Conservation (phyloP, 2,329 filamentous ascomycete species). For the Fusarium praegraminearum region DNA sequence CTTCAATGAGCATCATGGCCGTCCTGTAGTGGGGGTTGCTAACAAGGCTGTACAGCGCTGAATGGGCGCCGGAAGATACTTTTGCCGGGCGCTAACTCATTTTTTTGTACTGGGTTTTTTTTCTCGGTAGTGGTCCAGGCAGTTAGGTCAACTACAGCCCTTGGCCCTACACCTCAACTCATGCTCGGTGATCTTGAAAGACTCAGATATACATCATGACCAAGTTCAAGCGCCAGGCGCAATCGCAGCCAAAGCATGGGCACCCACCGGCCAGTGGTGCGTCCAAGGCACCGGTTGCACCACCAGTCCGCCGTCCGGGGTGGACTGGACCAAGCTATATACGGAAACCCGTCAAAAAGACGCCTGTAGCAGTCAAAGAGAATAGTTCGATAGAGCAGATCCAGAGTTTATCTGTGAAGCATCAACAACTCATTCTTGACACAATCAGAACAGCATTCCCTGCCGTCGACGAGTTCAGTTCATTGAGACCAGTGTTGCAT, state of each 20-base stretch:
- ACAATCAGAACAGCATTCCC: constrained; percentile 17
- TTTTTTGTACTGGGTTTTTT: background rate
- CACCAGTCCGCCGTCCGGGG: constrained; percentile 13
- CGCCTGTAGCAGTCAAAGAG: background rate
- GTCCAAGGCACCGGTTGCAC: constrained; percentile 15
- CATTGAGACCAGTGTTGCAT: constrained; percentile 5
- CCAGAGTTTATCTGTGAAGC: background rate
- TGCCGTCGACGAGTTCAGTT: constrained; percentile 1
- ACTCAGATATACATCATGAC: background rate
- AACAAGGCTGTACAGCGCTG: background rate
- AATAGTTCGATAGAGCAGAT: background rate
- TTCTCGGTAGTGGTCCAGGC: background rate
- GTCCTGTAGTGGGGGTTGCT: background rate
- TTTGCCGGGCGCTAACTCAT: background rate
- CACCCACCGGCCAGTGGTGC: constrained; percentile 4
- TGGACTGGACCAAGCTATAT: constrained; percentile 22
- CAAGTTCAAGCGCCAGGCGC: constrained; percentile 16
- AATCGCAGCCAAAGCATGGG: constrained; percentile 23
- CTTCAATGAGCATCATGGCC: background rate
- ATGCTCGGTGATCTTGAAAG: too few relatives aligned
- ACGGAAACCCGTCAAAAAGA: constrained; percentile 10
- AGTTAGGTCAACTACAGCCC: background rate
- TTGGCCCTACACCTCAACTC: background rate
- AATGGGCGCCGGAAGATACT: background rate
- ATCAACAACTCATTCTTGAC: constrained; percentile 20